Evolutionary conservation across 169 alveolate genomes (phyloP), one percentile per base, ranked within the genome.

Genomic region (Plasmodium sp.): DNA sequence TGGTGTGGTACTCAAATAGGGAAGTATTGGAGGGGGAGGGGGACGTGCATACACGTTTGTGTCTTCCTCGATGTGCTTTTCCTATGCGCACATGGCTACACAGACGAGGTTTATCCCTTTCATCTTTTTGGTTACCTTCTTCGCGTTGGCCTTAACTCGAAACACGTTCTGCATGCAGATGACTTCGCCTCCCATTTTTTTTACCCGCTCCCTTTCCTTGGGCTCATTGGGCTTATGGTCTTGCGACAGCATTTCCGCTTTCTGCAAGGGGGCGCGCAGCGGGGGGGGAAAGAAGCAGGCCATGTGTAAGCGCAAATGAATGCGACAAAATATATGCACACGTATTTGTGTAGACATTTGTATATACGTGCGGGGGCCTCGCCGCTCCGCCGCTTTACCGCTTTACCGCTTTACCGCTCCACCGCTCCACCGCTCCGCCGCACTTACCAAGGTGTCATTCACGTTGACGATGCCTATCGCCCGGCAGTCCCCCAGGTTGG

Each of bases 161-260:
- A 62, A 90, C 62, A 90, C 94, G 83, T 90, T 90, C 71, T 90
- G 94, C 34, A 90, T 31, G 79, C 94, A 90, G 36, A 90, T 67
- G 58, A 90, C 94, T 43, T 90, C 94, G 18, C 94, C 94, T 22
- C 94, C 94, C 92, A 81, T 90, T 81, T 90, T 79, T 90, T 90
- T 90, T 67, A 90, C 81, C 43, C 94, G 31, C 18, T 90, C 94
- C 83, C 83, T 90, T 81, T 90, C 94, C 77, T 71, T 90, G 33
- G 94, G 94, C n/a, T 90, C 91, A 90, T 90, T 80, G 2, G 94
- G 94, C 3, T 90, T 90, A 71, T 90, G 94, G 43, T 90, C 94
- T 22, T 81, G 51, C 12, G 94, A 90, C 43, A 90, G 77, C 33
- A 43, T 9, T 51, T 90, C 94, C 9, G 83, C 10, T 79, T 51